These are phyloP conservation scores for Ustilago sp. DNA, from an alignment of 1,284 basidiomycete species.

Conservation along the genomic window DNA sequence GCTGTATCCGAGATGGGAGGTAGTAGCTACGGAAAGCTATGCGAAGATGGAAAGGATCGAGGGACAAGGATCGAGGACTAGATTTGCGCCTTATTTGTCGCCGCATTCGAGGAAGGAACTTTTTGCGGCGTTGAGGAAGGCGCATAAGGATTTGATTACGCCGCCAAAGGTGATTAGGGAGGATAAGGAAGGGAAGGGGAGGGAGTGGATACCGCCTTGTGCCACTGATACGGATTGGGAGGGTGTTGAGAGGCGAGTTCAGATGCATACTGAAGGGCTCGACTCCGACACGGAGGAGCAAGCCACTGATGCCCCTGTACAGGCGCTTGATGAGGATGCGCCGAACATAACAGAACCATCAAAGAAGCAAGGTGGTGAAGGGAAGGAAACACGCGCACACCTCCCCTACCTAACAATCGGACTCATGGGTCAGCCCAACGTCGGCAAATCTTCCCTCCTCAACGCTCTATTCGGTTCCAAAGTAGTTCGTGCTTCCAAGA, in stretches of 20 bases:
- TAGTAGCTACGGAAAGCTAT: slow-evolving; percentile 58
- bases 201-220: slow-evolving; percentile 76
- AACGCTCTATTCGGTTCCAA: slow-evolving; percentile 88
- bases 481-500: slow-evolving; percentile 85
- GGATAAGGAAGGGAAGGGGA: slow-evolving; percentile 74
- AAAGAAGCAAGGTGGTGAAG: background rate
- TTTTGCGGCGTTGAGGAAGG: slow-evolving; percentile 77
- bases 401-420: slow-evolving; percentile 54
- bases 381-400: slow-evolving; percentile 25
- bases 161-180: slow-evolving; percentile 76
- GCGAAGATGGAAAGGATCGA: slow-evolving; percentile 43
- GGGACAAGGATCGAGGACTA: slow-evolving; percentile 50
- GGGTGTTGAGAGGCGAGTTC: slow-evolving; percentile 41
- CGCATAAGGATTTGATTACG: slow-evolving; percentile 78
- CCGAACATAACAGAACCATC: background rate
- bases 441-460: slow-evolving; percentile 89
- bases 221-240: slow-evolving; percentile 55
- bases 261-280: slow-evolving; percentile 37
- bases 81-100: slow-evolving; percentile 50
- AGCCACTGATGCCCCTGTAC: background rate
- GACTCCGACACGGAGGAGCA: background rate
- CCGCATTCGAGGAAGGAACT: slow-evolving; percentile 68
- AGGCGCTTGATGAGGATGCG: background rate
- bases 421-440: slow-evolving; percentile 81
- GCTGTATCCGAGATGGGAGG: slow-evolving; percentile 46